Percentiles rank a stretch among this genome's conserved stretches.
Conservation (phyloP, 2,329 filamentous ascomycete genomes). For the Daldinia sp. region DNA sequence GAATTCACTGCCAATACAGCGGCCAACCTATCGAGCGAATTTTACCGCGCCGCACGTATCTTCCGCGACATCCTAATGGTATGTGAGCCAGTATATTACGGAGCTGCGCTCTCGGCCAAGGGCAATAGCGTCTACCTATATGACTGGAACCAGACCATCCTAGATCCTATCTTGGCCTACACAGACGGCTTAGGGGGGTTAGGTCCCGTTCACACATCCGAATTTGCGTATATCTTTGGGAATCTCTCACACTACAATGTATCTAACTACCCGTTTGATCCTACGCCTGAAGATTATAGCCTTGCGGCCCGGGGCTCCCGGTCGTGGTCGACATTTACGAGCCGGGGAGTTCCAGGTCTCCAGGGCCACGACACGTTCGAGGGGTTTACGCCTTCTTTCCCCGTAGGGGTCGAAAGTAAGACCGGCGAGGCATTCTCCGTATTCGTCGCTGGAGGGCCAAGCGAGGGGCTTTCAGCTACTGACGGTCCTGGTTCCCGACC, state of each 20-base stretch:
- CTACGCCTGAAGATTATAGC: slow-evolving; percentile 51
- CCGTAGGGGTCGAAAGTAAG: background rate
- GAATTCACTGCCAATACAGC: slow-evolving; percentile 53
- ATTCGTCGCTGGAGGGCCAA: slow-evolving; percentile 56
- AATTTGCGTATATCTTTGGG: slow-evolving; percentile 62
- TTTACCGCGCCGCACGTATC: slow-evolving; percentile 58
- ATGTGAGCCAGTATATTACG: slow-evolving; percentile 57
- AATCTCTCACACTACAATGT: slow-evolving; percentile 55
- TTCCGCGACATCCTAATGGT: slow-evolving; percentile 62
- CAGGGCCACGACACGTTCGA: slow-evolving; percentile 50
- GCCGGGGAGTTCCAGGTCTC: slow-evolving; percentile 48
- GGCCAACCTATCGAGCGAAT: slow-evolving; percentile 55
- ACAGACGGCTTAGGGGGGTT: slow-evolving; percentile 49
- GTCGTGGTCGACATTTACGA: slow-evolving; percentile 58
- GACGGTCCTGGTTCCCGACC: slow-evolving; percentile 48
- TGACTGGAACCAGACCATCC: slow-evolving; percentile 63
- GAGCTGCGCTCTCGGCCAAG: slow-evolving; percentile 48
- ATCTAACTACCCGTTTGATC: slow-evolving; percentile 48
- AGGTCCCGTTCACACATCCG: slow-evolving; percentile 60
- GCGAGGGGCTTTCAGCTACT: slow-evolving; percentile 53
- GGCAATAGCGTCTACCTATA: slow-evolving; percentile 57
- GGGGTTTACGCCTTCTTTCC: slow-evolving; percentile 53
- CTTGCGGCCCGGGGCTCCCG: slow-evolving; percentile 52
- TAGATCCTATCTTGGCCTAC: slow-evolving; percentile 52
- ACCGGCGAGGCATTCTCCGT: slow-evolving; percentile 43